Evolutionary conservation across 345 rosid species (phyloP).

Genomic region (Aurinia saxatilis): DNA sequence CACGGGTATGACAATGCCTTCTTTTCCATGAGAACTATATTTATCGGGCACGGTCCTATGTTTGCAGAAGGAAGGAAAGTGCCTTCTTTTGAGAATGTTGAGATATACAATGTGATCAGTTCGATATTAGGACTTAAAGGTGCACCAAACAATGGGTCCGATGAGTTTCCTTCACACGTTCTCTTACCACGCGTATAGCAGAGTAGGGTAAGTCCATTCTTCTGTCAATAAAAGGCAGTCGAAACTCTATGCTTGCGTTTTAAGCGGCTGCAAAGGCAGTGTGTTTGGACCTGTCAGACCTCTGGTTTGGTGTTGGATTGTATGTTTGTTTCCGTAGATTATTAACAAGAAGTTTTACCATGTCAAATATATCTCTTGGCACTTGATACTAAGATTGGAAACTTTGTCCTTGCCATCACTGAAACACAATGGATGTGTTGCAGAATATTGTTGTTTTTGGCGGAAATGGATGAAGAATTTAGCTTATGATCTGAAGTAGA

Average conservation of each 20-base stretch:
- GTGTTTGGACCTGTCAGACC: not conserved
- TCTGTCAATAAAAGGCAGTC: not conserved
- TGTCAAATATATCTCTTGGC: not conserved
- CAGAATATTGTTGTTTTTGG: too few relatives aligned
- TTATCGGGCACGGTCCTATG: slow-evolving; percentile 87
- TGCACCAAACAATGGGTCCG: slow-evolving; percentile 77
- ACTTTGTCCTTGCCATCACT: not conserved
- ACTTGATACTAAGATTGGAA: not conserved
- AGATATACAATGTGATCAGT: slow-evolving; percentile 77
- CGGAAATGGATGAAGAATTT: too few relatives aligned
- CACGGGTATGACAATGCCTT: slow-evolving; percentile 87
- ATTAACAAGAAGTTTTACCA: not conserved
- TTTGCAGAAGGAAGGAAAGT: slow-evolving; percentile 72
- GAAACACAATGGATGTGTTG: slow-evolving; percentile 3
- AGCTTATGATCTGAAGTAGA: too few relatives aligned
- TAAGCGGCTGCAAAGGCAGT: not conserved
- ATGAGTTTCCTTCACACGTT: slow-evolving; percentile 35
- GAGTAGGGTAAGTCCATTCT: slow-evolving; percentile 5
- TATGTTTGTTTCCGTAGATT: not conserved
- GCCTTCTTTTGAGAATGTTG: slow-evolving; percentile 86
- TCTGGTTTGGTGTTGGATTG: not conserved
- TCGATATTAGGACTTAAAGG: slow-evolving; percentile 73
- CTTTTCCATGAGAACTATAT: slow-evolving; percentile 92
- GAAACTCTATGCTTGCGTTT: not conserved
- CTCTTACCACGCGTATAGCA: slow-evolving; percentile 40